Percentiles rank a stretch among this genome's conserved stretches.
phyloP scores from a whole-genome alignment of 176 grass and related monocot species.

The Puya raimondii region DNA sequence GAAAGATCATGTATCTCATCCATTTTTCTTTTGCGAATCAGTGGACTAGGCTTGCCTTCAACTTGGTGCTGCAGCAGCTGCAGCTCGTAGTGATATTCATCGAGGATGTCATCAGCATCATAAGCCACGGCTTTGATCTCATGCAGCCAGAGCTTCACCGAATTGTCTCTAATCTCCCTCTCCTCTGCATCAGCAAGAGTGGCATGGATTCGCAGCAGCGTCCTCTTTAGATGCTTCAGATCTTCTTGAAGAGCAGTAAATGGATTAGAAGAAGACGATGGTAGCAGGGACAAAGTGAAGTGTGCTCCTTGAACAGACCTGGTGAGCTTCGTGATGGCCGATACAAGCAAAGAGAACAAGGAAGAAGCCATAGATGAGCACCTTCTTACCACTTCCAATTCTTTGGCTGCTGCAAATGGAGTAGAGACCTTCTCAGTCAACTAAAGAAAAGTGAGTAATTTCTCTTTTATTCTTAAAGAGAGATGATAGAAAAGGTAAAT shows the following conservation, averaged over 20 bases:
- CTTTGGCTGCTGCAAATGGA: too few relatives aligned
- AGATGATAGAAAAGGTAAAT: too few relatives aligned
- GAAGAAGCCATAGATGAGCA: too few relatives aligned
- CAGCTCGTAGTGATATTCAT: background rate
- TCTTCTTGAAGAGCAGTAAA: background rate
- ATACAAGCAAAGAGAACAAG: too few relatives aligned
- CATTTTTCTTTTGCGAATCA: background rate
- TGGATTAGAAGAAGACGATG: too few relatives aligned
- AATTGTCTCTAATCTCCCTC: background rate
- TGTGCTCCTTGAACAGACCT: too few relatives aligned
- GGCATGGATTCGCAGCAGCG: background rate
- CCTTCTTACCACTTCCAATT: too few relatives aligned
- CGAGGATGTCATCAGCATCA: conserved; percentile 6
- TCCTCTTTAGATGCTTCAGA: conserved; percentile 2
- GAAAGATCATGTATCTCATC: conserved; percentile 4
- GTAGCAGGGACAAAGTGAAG: too few relatives aligned
- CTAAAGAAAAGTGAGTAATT: too few relatives aligned
- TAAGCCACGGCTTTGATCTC: conserved; percentile 10
- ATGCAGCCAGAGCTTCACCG: conserved; percentile 7
- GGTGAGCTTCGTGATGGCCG: too few relatives aligned
- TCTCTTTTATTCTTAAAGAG: too few relatives aligned
- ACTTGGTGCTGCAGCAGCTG: background rate
- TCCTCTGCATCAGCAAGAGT: conserved; percentile 8
- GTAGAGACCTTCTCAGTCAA: too few relatives aligned
- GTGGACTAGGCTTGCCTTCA: background rate